These are phyloP conservation scores for Senna siamea DNA, from an alignment of 306 rosid genomes.

Conservation along the genomic window DNA sequence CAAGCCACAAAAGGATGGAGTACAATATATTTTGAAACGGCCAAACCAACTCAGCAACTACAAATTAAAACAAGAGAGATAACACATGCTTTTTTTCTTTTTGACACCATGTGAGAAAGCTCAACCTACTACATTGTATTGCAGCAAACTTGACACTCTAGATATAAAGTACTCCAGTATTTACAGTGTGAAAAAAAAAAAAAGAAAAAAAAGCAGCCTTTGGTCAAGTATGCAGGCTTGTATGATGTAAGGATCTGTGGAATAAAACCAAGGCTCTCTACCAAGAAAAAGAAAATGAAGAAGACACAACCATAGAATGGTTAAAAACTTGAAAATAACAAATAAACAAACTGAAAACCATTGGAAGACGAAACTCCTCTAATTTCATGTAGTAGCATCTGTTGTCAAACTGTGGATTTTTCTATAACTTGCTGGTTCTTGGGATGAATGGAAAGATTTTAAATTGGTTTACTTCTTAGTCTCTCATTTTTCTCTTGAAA, in stretches of 20 bases:
- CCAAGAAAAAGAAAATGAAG: slow-evolving; percentile 11
- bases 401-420: slow-evolving; percentile 52
- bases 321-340: slow-evolving; percentile 32
- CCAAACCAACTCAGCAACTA: slow-evolving; percentile 14
- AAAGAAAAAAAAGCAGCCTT: slow-evolving; percentile 45
- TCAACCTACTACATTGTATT: slow-evolving; percentile 33
- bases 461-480: slow-evolving; percentile 57
- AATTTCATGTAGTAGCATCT: slow-evolving; percentile 38
- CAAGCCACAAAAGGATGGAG: background rate
- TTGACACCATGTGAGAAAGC: slow-evolving; percentile 35
- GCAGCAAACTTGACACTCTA: slow-evolving; percentile 57
- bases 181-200: slow-evolving; percentile 47
- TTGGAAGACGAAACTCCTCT: slow-evolving; percentile 50
- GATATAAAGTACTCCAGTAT: slow-evolving; percentile 60
- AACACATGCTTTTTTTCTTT: slow-evolving; percentile 26
- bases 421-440: slow-evolving; percentile 39
- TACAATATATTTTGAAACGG: background rate
- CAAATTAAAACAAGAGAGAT: slow-evolving; percentile 34
- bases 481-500: slow-evolving; percentile 61
- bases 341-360: slow-evolving; percentile 45
- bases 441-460: slow-evolving; percentile 25
- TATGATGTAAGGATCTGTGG: slow-evolving; percentile 51
- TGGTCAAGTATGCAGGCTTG: slow-evolving; percentile 50
- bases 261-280: slow-evolving; percentile 37
- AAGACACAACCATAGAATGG: slow-evolving; percentile 53